Conservation (phyloP, 2,329 filamentous ascomycete species). For the Neofusicoccum sp. region DNA sequence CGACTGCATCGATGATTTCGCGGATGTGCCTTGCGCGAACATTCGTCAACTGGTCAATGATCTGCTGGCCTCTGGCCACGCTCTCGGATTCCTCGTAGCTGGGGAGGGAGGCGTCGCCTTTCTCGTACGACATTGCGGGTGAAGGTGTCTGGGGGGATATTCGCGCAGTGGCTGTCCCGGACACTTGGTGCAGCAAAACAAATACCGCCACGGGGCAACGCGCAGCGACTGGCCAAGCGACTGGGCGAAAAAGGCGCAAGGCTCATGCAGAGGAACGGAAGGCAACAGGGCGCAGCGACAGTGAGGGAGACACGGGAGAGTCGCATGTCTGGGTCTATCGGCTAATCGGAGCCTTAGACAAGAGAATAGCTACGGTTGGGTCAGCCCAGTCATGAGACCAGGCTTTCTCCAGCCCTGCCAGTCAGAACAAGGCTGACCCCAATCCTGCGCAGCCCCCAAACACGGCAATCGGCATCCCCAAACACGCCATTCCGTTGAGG, state of each 20-base stretch:
- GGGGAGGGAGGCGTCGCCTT: slow-evolving; percentile 20
- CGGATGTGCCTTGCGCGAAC: slow-evolving; percentile 42
- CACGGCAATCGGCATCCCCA: background rate
- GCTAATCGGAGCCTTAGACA: background rate
- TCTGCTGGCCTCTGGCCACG: slow-evolving; percentile 27
- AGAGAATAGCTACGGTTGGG: background rate
- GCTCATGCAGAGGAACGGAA: background rate
- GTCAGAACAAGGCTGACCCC: background rate
- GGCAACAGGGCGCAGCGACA: background rate
- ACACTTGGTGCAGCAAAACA: background rate
- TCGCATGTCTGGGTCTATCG: background rate
- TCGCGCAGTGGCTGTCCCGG: background rate
- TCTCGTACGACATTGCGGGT: slow-evolving; percentile 7
- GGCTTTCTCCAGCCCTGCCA: background rate
- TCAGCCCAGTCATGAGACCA: background rate
- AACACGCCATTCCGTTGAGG: background rate
- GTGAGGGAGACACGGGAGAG: too few relatives aligned
- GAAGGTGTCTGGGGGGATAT: background rate
- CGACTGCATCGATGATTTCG: slow-evolving; percentile 37
- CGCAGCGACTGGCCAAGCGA: background rate
- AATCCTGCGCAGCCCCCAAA: background rate
- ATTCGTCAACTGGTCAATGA: slow-evolving; percentile 37
- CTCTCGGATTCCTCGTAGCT: slow-evolving; percentile 27
- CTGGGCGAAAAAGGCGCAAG: background rate
- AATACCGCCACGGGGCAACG: background rate